These are phyloP conservation scores for Metarhizium sp. DNA, from an alignment of 2,329 filamentous ascomycete species.

Conservation along the genomic window DNA sequence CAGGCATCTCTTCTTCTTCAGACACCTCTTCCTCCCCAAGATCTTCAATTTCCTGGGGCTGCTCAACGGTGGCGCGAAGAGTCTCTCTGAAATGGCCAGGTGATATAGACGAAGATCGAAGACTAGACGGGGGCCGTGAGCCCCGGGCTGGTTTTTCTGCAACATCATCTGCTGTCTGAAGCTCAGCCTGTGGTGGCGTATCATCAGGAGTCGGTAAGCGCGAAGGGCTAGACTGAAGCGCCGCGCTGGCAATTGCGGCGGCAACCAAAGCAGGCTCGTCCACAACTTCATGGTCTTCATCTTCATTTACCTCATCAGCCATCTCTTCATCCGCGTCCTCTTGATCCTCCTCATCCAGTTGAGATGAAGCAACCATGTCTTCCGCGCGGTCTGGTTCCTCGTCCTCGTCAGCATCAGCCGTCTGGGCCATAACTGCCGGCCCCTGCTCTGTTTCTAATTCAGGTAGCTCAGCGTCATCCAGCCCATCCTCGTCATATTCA, in stretches of 20 bases:
- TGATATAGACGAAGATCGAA: background rate
- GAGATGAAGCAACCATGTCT: background rate
- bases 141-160: slow-evolving; percentile 11
- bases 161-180: slow-evolving; percentile 10
- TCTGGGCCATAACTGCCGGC: background rate
- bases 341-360: background rate
- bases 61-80: background rate
- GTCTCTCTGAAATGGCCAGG: background rate
- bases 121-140: background rate
- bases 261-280: background rate
- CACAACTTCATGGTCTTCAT: slow-evolving; percentile 2
- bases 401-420: background rate
- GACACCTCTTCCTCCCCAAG: slow-evolving; percentile 6
- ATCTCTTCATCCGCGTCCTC: slow-evolving; percentile 4
- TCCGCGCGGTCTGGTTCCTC: background rate
- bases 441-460: background rate
- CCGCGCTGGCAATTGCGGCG: slow-evolving; percentile 20
- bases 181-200: slow-evolving; percentile 31
- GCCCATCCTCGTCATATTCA: slow-evolving; percentile 4
- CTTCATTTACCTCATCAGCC: slow-evolving; percentile 4
- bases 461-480: background rate
- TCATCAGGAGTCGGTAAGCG: slow-evolving; percentile 46
- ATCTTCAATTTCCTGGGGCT: background rate
- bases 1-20: no score
- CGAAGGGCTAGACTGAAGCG: slow-evolving; percentile 29